Percentiles rank a stretch among this genome's conserved stretches.
Evolutionary conservation across 345 rosid genomes (phyloP).

Genomic region (Eucalyptus virginea): DNA sequence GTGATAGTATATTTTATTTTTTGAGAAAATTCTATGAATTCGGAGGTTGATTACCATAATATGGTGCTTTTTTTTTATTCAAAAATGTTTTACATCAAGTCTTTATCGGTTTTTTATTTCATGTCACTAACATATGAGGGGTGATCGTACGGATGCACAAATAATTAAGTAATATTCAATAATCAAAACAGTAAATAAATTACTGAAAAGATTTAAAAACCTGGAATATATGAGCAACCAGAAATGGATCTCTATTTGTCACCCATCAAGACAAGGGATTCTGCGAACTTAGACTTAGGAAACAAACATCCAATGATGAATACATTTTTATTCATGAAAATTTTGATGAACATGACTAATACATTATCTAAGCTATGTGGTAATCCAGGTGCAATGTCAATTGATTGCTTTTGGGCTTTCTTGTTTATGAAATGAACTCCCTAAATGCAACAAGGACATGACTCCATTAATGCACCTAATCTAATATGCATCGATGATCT

Average conservation of each 20-base stretch:
- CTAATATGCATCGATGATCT: neutral
- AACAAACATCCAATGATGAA: no score
- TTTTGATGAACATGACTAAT: no score
- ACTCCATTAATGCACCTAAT: neutral
- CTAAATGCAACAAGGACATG: neutral
- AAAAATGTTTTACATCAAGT: neutral
- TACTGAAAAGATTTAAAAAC: no score
- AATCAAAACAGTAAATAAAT: neutral
- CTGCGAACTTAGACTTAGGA: no score
- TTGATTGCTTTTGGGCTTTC: neutral
- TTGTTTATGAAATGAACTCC: neutral
- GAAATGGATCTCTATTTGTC: no score
- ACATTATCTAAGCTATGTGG: neutral
- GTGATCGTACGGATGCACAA: neutral
- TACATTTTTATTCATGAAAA: no score
- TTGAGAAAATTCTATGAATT: neutral
- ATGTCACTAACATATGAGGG: neutral
- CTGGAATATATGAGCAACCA: no score
- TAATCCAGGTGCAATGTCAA: no score
- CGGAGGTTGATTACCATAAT: no score
- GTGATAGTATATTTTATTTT: no score
- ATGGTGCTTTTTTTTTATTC: neutral
- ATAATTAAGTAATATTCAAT: neutral
- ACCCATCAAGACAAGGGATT: no score
- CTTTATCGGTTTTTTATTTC: neutral